Evolutionary conservation across 1,284 basidiomycete genomes (phyloP), one percentile per base, ranked within the genome.

Genomic region (Tylopilus sp.): DNA sequence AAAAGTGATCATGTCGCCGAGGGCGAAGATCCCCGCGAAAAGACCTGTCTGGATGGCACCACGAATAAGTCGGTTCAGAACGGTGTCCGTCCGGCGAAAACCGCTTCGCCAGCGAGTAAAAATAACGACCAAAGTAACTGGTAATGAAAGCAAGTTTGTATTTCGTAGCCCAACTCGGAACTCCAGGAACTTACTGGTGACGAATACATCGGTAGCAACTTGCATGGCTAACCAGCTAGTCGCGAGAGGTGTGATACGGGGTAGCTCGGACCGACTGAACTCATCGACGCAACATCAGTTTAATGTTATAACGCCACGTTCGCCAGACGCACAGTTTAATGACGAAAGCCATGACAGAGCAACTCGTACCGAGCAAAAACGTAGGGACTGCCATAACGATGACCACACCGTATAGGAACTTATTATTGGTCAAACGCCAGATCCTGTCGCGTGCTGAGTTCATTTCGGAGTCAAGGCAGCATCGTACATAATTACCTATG

Each of bases 181-280:
- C n/a, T 29, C 29, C 51, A 41, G 2, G 24, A 49, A 51, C 71
- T 22, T 69, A 84, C 84, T 66, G 5, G 83, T 82, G 57, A 86
- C 82, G 10, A 80, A 66, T 12, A 79, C 32, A 64, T 86, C 84
- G 4, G 78, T 76, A 19, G 61, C 62, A 16, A 82, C 81, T 64
- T 85, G 84, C 67, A 81, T 77, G 1, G 70, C 71, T 4, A 85
- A 73, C 84, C 84, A 85, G 16, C 69, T 69, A 24, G 69, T 74
- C 13, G 83, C 80, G 44, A 79, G 73, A 24, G 63, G 65, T 32
- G 66, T 58, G 65, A 80, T 44, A 55, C 66, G 53, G 71, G 69
- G 39, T 64, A 75, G 61, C 33, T 75, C 60, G 62, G 61, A 70
- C 66, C 70, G 77, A 71, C 70, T 83, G 71, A 0, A 71, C n/a